Evolutionary conservation across 768 basidiomycete genomes (phyloP).

Genomic region (Psilocybe cubensis): DNA sequence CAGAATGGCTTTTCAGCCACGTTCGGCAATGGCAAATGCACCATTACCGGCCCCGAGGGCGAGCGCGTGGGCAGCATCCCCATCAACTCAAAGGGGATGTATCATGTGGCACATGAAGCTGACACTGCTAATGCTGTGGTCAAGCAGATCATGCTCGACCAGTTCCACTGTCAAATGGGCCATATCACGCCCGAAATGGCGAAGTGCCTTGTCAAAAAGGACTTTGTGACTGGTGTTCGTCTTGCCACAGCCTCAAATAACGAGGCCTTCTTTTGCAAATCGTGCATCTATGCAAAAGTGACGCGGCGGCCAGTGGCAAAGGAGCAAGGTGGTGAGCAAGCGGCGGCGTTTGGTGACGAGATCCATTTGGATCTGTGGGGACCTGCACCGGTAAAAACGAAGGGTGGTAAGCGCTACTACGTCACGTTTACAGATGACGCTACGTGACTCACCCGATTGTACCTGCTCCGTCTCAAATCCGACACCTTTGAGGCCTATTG

Average conservation of each 20-base stretch:
- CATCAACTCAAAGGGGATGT: constrained; percentile 26
- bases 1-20: constrained; percentile 26
- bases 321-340: constrained; percentile 12
- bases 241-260: constrained; percentile 1
- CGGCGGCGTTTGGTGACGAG: constrained; percentile 11
- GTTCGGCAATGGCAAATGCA: constrained; percentile 32
- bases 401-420: constrained; percentile 29
- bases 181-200: constrained; percentile 28
- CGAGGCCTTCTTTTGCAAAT: constrained; percentile 37
- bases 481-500: constrained; percentile 28
- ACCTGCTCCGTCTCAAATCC: constrained; percentile 26
- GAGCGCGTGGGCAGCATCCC: constrained; percentile 22
- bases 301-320: constrained; percentile 33
- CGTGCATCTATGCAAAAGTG: constrained; percentile 47
- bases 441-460: constrained; percentile 14
- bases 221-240: constrained; percentile 22
- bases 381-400: constrained; percentile 25
- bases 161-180: constrained; percentile 32
- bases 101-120: constrained; percentile 25
- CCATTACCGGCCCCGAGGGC: constrained; percentile 20
- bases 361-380: constrained; percentile 51
- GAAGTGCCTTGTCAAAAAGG: constrained; percentile 23
- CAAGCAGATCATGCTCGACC: constrained; percentile 25
- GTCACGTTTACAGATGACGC: constrained; percentile 34
- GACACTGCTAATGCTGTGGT: constrained; percentile 18